Base-by-base conservation (phyloP, 2,329 filamentous ascomycete species). In the Penicillium brevicompactum region DNA sequence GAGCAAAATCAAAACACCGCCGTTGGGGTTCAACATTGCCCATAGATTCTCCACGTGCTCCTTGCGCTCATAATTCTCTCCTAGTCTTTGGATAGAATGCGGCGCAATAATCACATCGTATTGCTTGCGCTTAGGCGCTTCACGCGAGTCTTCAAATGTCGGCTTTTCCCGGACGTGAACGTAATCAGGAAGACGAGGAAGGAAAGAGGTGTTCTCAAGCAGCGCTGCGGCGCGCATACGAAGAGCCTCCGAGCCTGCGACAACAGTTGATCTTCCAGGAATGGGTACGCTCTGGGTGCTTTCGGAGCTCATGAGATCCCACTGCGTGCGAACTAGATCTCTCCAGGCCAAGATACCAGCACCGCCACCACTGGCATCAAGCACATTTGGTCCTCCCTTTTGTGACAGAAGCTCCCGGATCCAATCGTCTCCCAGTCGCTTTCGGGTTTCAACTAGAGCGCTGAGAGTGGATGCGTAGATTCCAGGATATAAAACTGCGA, bases 81-180 rank as follows among this genome's bases (percentile, higher is more conserved):
- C 84, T 4, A 94, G 74, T 1, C 87, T 84, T 74, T 95, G 87
- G 21, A 99, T 80, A 4, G 87, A 83, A 69, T 99, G 91, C 2
- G 92, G 90, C 1, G 92, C 92, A 60, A 99, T 87, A 63, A 99
- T 91, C 5, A 99, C 76, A 68, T 99, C 94, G 71, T 88, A 97
- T 42, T 85, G 83, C 74, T 97, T 97, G 57, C 88, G 84, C 3
- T 82, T 79, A 16, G 82, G 80, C 5, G 82, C 79, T 8, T 69
- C 62, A 45, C 76, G 64, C 18, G 82, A 79, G 18, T 84, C 83
- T 53, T 90, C 84, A 5, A 90, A 70, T 34, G 83, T 78, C 5
- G 76, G 81, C 54, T 79, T 78, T 16, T 84, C 81, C 9, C 82
- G 79, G 46, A 84, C 84, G 55, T 87, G 87, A 24, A 91, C 74